Evolutionary conservation across 495 filamentous ascomycete species (phyloP), one percentile per base, ranked within the genome.

Genomic region (Neurospora sp.): DNA sequence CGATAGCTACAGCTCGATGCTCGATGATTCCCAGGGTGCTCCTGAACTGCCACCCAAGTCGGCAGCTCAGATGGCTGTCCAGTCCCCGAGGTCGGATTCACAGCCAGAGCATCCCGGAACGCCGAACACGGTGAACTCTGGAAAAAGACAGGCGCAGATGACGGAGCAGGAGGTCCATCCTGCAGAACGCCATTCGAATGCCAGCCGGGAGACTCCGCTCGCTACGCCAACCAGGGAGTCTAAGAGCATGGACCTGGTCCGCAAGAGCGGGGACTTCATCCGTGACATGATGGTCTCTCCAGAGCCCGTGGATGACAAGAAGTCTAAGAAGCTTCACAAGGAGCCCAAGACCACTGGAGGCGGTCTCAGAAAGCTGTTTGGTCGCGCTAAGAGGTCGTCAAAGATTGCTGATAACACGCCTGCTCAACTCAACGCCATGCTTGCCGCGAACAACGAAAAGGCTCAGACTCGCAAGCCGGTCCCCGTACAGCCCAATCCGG

Each of bases 331-430:
- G 80, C 83, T 90, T 47, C 84, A 86, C 42, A 86, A 86, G 73
- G 86, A 88, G 74, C 85, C 84, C 74, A 85, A 84, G 76, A 68
- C 71, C 3, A 74, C 78, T 18, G 80, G 75, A 10, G 78, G 79
- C 47, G 83, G 87, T 7, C 86, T 92, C 71, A 87, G 84, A 74
- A 91, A 89, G 81, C 78, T 92, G 71, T 92, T 92, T 76, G 85
- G 85, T 40, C 86, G 88, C 72, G 89, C 86, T 79, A 88, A 88
- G 80, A 86, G 86, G 69, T 75, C 80, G 69, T 87, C 84, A 0
- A 86, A 83, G 79, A 69, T 86, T 41, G 84, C 85, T 20, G 85
- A 86, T 12, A 84, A 84, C 74, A 82, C 84, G 14, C 79, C 84
- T 20, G 76, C 78, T 65, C 80, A 83, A 41, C 65, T 85, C 59